A percentile compares a stretch with the other conserved stretches of the same genome.
These are phyloP conservation scores for Melaleuca alternifolia DNA, from an alignment of 345 rosid genomes.

Conservation along the genomic window DNA sequence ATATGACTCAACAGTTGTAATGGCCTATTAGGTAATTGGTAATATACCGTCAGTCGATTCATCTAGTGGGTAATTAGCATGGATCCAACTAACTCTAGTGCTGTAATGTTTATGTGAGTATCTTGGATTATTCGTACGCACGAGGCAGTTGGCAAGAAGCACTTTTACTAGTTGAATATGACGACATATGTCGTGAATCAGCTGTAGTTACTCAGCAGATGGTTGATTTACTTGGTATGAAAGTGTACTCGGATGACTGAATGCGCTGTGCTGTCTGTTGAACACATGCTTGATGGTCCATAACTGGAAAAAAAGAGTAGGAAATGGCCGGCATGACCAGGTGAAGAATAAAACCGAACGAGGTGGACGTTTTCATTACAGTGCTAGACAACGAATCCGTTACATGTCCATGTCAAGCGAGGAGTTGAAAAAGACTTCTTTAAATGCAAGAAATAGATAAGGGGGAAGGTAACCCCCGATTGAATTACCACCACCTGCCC, in stretches of 20 bases:
- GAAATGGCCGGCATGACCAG: not conserved
- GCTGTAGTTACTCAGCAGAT: not conserved
- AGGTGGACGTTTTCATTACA: not conserved
- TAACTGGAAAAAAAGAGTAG: not conserved
- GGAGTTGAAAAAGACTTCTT: not conserved
- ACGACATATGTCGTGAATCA: not conserved
- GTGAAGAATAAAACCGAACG: too few relatives aligned
- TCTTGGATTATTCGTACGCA: not conserved
- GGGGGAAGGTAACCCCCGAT: not conserved
- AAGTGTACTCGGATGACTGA: not conserved
- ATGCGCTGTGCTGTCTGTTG: not conserved
- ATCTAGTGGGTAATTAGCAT: not conserved
- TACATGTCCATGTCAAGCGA: not conserved
- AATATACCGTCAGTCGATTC: not conserved
- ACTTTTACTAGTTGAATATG: not conserved
- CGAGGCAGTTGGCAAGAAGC: not conserved
- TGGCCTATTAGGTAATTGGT: not conserved
- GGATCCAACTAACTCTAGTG: not conserved
- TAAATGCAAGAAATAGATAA: not conserved
- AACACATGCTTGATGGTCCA: not conserved
- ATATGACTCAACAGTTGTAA: not conserved
- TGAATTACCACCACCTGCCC: not conserved
- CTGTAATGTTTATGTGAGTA: not conserved
- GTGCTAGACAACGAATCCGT: too few relatives aligned
- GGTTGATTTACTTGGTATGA: not conserved